phyloP scores from a whole-genome alignment of 2,329 filamentous ascomycete species.

The Hypoxylon sp. region DNA sequence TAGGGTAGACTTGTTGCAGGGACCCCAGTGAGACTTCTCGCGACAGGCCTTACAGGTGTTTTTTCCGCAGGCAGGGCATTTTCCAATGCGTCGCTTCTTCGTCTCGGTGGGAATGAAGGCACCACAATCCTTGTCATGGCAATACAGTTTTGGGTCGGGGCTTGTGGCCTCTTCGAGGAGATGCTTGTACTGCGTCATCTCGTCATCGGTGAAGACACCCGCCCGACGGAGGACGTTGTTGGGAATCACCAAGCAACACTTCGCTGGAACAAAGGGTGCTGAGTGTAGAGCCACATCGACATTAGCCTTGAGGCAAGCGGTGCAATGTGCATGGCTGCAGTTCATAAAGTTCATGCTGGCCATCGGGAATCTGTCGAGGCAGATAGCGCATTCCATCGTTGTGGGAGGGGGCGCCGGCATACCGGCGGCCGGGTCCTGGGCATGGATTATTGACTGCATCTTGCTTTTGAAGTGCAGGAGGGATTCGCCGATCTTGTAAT shows the following conservation, averaged over 20 bases:
- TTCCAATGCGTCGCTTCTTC: conserved; percentile 28
- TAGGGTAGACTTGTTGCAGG: conserved; percentile 35
- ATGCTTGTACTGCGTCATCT: conserved; percentile 25
- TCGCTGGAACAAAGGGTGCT: conserved; percentile 38
- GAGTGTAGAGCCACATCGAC: conserved; percentile 20
- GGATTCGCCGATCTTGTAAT: too few relatives aligned
- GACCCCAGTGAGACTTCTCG: conserved; percentile 44
- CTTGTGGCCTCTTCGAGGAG: conserved; percentile 41
- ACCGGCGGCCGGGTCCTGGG: not conserved
- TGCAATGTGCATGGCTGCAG: conserved; percentile 40
- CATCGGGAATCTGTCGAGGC: not conserved
- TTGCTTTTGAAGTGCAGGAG: too few relatives aligned
- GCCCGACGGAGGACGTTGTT: not conserved
- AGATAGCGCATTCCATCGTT: not conserved
- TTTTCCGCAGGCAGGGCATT: conserved; percentile 31
- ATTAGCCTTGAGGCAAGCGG: conserved; percentile 17
- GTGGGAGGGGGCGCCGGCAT: not conserved
- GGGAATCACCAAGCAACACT: conserved; percentile 41
- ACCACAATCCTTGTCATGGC: conserved; percentile 36
- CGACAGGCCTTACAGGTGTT: conserved; percentile 46
- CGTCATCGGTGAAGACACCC: conserved; percentile 18
- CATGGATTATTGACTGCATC: not conserved
- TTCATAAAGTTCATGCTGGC: too few relatives aligned
- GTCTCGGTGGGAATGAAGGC: conserved; percentile 31
- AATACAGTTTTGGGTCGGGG: conserved; percentile 36